Conservation (phyloP, 257 asterid genomes). For the Jasminum sambac region DNA sequence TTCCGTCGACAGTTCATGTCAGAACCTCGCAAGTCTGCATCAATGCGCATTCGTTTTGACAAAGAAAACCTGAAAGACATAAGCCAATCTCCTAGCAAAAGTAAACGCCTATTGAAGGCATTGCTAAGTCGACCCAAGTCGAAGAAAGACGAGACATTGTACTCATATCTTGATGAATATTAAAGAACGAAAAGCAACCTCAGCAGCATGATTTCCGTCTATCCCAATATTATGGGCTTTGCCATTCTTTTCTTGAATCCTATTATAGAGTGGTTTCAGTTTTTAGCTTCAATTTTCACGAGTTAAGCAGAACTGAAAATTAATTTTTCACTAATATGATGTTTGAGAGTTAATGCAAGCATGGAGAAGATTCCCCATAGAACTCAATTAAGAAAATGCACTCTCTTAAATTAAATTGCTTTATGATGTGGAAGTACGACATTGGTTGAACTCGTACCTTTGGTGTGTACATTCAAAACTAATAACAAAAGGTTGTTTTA, state of each 20-base stretch:
- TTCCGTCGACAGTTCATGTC: constrained; percentile 50
- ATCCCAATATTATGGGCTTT: too few species aligned
- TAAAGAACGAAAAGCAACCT: constrained; percentile 19
- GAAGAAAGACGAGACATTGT: constrained; percentile 81
- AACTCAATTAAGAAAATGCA: constrained; percentile 4
- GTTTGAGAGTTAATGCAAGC: constrained; percentile 22
- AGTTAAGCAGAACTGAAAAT: constrained; percentile 26
- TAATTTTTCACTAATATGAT: constrained; percentile 36
- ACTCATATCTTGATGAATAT: constrained; percentile 87
- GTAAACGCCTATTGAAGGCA: constrained; percentile 84
- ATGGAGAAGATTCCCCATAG: constrained; percentile 35
- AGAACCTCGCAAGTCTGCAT: constrained; percentile 78
- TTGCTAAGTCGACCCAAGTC: constrained; percentile 86
- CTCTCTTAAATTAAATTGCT: neutral
- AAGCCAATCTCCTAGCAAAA: constrained; percentile 69
- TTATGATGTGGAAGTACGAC: neutral
- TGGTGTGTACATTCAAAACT: constrained; percentile 78
- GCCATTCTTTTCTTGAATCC: neutral
- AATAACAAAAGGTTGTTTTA: too few species aligned
- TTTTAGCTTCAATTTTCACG: constrained; percentile 16
- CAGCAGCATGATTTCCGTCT: constrained; percentile 12
- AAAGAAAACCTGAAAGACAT: constrained; percentile 55
- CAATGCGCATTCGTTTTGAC: constrained; percentile 71
- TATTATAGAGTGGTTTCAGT: constrained; percentile 28
- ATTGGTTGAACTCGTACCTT: constrained; percentile 45